Base-by-base conservation (phyloP, 345 rosid genomes). In the Camelina neglecta region DNA sequence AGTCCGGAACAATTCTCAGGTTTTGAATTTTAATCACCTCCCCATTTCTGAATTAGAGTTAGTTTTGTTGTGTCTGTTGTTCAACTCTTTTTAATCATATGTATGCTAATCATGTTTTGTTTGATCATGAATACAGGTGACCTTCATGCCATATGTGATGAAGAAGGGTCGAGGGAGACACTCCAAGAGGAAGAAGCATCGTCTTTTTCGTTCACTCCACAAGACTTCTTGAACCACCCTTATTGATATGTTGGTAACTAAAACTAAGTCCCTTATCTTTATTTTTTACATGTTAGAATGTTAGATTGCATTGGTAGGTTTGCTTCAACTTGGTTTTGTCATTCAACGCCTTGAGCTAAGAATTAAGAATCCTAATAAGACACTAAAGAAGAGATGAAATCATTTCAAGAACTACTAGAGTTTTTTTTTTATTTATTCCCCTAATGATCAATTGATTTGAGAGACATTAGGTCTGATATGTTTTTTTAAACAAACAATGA, bases 1-100 rank as follows among this genome's bases (percentile, higher is more conserved):
- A 79, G 74, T 95, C 18, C 84, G 92, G 56, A 92, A 85, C 72
- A 88, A 85, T 41, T 92, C 96, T 74, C 94, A 88, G 91, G 99
- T 90, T 81, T 67, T 11, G 7, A 26, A 36, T 0, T n/a, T 4
- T 36, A 47, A 48, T 26, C 29, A 26, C 29, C 4, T 26, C 35
- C 11, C 18, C 4, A 38, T 67, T n/a, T 57, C 15, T 26, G 1
- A 4, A 2, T 11, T 26, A 3, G 63, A 60, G 69, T 20, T 68
- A 10, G 18, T 6, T 29, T 29, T 53, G 57, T 39, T 48, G 18
- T 18, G 18, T 18, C 18, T 18, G 18, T 18, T 18, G 16, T 15
- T 76, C 51, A 69, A 33, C 31, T 26, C 53, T n/a, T 23, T 29
- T 29, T 18, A 18, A 18, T 18, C 18, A 18, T 26, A 26, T 26